Evolutionary conservation across 768 basidiomycete species (phyloP).

Genomic region (Hebeloma cylindrosporum): DNA sequence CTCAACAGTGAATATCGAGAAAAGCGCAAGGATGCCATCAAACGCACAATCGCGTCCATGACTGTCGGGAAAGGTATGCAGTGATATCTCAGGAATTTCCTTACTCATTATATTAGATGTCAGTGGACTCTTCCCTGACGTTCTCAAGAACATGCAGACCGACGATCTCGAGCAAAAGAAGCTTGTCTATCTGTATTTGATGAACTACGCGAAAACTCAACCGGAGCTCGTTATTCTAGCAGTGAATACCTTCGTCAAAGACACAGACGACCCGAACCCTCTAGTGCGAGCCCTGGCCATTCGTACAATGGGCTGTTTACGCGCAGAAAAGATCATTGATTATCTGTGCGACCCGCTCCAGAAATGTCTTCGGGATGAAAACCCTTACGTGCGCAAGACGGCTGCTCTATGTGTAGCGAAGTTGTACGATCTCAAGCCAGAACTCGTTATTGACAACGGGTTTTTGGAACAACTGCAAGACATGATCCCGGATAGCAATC

Average conservation of each 20-base stretch:
- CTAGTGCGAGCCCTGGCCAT: conserved; percentile 95
- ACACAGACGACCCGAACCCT: conserved; percentile 95
- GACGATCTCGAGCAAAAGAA: conserved; percentile 99
- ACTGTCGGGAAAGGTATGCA: conserved; percentile 93
- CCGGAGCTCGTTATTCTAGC: conserved; percentile 98
- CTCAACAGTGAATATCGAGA: conserved; percentile 96
- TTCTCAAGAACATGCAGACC: conserved; percentile 99
- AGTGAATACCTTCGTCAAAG: conserved; percentile 98
- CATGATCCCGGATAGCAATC: conserved; percentile 94
- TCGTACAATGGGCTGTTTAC: conserved; percentile 95
- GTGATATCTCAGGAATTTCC: not conserved
- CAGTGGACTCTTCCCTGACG: conserved; percentile 95
- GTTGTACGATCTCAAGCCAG: conserved; percentile 95
- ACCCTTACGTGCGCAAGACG: conserved; percentile 98
- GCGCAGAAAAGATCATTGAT: conserved; percentile 98
- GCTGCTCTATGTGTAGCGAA: conserved; percentile 97
- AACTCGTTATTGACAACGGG: conserved; percentile 91
- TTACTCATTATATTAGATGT: conserved; percentile 52
- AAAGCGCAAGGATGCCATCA: conserved; percentile 97
- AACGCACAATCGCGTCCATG: conserved; percentile 96
- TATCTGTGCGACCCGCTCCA: conserved; percentile 96
- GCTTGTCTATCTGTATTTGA: conserved; percentile 97
- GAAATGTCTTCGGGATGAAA: conserved; percentile 90
- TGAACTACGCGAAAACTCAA: conserved; percentile 99
- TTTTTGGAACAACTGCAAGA: conserved; percentile 88